Evolutionary conservation across 2,329 filamentous ascomycete species (phyloP).

Genomic region (Simplicillium sp.): DNA sequence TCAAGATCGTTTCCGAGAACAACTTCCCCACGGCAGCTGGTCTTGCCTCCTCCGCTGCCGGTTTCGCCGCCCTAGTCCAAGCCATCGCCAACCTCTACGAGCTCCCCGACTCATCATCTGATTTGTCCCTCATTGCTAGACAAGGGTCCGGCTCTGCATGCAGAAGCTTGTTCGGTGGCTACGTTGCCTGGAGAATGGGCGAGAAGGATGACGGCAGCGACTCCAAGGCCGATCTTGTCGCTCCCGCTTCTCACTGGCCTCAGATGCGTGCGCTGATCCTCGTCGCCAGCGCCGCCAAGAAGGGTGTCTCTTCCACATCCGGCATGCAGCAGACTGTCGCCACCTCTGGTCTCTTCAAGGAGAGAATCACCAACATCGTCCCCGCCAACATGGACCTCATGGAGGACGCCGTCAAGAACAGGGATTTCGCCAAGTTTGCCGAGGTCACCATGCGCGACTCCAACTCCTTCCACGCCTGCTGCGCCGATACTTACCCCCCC

Average conservation of each 20-base stretch:
- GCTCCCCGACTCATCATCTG: conserved; percentile 68
- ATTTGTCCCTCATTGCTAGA: conserved; percentile 80
- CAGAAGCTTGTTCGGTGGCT: conserved; percentile 86
- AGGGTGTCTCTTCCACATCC: conserved; percentile 83
- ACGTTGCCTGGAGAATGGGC: conserved; percentile 90
- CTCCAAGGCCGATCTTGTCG: conserved; percentile 80
- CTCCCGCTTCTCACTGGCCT: conserved; percentile 85
- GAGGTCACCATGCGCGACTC: conserved; percentile 93
- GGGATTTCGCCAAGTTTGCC: conserved; percentile 80
- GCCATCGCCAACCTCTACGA: conserved; percentile 89
- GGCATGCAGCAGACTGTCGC: conserved; percentile 97
- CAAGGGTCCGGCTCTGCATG: conserved; percentile 95
- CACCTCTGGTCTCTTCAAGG: conserved; percentile 79
- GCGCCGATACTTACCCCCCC: conserved; percentile 88
- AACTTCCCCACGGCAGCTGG: conserved; percentile 98
- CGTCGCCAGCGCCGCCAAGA: conserved; percentile 88
- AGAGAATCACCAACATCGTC: conserved; percentile 67
- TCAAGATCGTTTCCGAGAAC: conserved; percentile 90
- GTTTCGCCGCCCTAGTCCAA: conserved; percentile 63
- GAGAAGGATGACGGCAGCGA: conserved; percentile 69
- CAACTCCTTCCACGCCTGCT: conserved; percentile 94
- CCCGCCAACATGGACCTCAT: conserved; percentile 76
- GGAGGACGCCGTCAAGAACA: conserved; percentile 67
- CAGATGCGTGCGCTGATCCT: conserved; percentile 88
- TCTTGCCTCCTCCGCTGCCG: conserved; percentile 63